A percentile compares a stretch with the other conserved stretches of the same genome.
Conservation (phyloP, 352 stramenopile species). For the Thalassiosira mediterranea region DNA sequence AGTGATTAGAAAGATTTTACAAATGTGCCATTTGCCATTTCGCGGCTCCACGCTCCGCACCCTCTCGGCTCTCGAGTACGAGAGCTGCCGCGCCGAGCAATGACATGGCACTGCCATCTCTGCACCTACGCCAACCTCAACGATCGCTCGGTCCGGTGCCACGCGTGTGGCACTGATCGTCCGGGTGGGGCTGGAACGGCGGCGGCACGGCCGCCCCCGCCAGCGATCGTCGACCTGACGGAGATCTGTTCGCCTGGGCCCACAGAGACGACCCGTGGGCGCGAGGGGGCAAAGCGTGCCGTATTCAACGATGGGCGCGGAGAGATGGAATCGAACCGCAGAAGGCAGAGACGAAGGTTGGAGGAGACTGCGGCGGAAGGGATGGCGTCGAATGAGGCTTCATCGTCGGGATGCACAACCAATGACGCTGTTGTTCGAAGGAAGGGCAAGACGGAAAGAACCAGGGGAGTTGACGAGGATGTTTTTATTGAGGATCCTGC, state of each 20-base stretch:
- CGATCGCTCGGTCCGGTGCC: conserved; percentile 9
- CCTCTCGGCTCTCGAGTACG: no score
- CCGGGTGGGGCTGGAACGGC: not conserved
- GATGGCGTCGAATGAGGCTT: not conserved
- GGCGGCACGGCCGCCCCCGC: not conserved
- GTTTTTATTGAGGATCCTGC: conserved; percentile 15
- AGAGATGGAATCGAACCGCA: conserved; percentile 48
- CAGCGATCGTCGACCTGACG: conserved; percentile 38
- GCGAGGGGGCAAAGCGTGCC: not conserved
- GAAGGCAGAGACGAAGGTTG: conserved; percentile 18
- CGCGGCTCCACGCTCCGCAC: no score
- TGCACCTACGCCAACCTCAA: conserved; percentile 48
- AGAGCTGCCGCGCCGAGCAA: no score
- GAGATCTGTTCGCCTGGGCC: conserved; percentile 27
- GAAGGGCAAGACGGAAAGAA: not conserved
- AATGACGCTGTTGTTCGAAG: not conserved
- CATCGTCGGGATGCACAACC: not conserved
- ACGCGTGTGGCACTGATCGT: conserved; percentile 18
- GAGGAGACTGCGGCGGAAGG: not conserved
- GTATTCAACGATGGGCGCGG: not conserved
- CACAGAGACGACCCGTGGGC: not conserved
- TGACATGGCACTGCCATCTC: conserved; percentile 21
- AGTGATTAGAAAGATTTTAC: no score
- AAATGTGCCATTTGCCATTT: no score
- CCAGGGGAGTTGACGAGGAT: conserved; percentile 3